Evolutionary conservation across 345 rosid genomes (phyloP).

Genomic region (Eucalyptus cloeziana): DNA sequence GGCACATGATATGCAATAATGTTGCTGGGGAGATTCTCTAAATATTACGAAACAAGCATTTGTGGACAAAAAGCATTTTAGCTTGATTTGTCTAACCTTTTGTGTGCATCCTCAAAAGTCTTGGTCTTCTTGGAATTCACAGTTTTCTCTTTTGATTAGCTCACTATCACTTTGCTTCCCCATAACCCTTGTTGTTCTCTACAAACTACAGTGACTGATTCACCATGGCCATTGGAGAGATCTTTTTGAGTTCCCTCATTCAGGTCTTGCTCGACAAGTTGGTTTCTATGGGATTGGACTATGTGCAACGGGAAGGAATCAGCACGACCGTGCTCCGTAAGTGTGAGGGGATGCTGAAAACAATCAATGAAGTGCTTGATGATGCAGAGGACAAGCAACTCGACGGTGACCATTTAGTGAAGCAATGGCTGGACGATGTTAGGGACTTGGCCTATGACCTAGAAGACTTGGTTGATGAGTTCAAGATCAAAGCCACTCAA

Average conservation of each 20-base stretch:
- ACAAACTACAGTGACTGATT: neutral
- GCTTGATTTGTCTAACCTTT: too few species aligned
- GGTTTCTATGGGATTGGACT: fast-evolving
- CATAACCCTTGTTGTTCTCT: neutral
- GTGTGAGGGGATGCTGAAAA: fast-evolving
- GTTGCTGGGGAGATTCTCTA: too few species aligned
- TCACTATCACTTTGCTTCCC: neutral
- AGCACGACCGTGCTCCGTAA: neutral
- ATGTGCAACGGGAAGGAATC: neutral
- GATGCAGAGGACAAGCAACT: neutral
- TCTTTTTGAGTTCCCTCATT: neutral
- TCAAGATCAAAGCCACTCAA: fast-evolving
- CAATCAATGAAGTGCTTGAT: neutral
- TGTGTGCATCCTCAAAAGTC: neutral
- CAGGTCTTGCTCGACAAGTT: neutral
- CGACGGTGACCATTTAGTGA: fast-evolving
- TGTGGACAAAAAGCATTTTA: too few species aligned
- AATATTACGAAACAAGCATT: too few species aligned
- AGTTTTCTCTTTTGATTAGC: too few species aligned
- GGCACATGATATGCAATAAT: too few species aligned
- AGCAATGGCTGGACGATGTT: neutral
- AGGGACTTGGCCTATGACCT: neutral
- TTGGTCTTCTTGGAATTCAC: neutral
- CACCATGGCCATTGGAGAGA: neutral
- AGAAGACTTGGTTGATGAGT: neutral